Evolutionary conservation across 805 yeast species (phyloP), one percentile per base, ranked within the genome.

Genomic region (Lipomyces chichibuensis): DNA sequence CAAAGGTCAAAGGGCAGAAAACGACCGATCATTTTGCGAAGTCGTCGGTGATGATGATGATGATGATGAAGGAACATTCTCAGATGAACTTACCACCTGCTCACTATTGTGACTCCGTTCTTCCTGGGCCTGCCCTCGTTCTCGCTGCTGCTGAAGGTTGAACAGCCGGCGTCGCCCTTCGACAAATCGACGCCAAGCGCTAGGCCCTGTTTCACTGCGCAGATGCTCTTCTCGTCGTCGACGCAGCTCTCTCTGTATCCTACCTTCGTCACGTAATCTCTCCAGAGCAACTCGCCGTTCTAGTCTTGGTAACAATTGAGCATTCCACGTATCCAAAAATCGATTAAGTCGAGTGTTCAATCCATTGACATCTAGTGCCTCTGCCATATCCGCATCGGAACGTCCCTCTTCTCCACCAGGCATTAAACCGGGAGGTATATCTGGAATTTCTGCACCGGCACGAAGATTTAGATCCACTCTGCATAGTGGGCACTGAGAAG

Each of bases 401-500:
- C 49, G 13, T 23, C 33, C 29, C 9, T 25, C 62, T 14, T 3
- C 25, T n/a, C 54, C 53, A 2, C 17, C 52, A 46, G 61, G 27
- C 49, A 58, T 46, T 17, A 66, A 32, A 14, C 63, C 65, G 5
- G 69, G 69, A n/a, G 65, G 73, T 32, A 59, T 67, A 23, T 60
- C 62, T 5, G 65, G 73, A 27, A 64, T 56, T 25, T 62, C 71
- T 23, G 69, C 75, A 13, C 72, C 71, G 3, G 56, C 59, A 7
- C 68, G 69, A 20, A 76, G 58, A 52, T 72, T 70, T 25, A 77
- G 85, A 75, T 90, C 94, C 43, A 91, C 82, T 70, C 91, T 87
- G 77, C 97, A 91, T 81, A 89, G 85, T 8, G 97, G 96, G 76
- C 97, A 91, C 74, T 90, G 88, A 0, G 92, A 91, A 60, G 91